A percentile compares a stretch with the other conserved stretches of the same genome.
These are phyloP conservation scores for Lachnellula hyalina DNA, from an alignment of 2,329 filamentous ascomycete genomes.

Conservation along the genomic window DNA sequence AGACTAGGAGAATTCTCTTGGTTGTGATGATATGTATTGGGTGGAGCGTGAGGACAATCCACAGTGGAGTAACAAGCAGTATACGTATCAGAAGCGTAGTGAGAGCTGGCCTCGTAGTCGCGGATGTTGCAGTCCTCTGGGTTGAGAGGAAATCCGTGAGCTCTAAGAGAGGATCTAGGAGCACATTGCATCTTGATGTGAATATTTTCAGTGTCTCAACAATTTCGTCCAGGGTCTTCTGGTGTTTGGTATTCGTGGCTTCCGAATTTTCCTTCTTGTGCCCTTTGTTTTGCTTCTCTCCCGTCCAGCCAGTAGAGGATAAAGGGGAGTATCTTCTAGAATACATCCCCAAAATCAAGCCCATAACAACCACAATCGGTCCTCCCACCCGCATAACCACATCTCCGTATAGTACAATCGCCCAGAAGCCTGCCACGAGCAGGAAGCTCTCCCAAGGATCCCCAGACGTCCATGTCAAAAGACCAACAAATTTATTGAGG, in stretches of 20 bases:
- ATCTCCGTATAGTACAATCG: conserved; percentile 78
- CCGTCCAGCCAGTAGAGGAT: conserved; percentile 75
- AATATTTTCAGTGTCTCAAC: conserved; percentile 89
- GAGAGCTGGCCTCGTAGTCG: conserved; percentile 83
- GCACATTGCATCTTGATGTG: conserved; percentile 84
- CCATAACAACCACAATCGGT: conserved; percentile 73
- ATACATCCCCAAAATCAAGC: conserved; percentile 89
- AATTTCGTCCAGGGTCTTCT: conserved; percentile 96
- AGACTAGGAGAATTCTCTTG: conserved; percentile 72
- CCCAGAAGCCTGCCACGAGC: conserved; percentile 81
- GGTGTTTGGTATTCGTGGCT: conserved; percentile 63
- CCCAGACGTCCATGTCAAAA: conserved; percentile 88
- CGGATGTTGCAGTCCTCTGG: conserved; percentile 82
- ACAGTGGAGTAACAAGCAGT: conserved; percentile 79
- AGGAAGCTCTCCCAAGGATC: conserved; percentile 98
- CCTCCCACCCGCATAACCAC: conserved; percentile 74
- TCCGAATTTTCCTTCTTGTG: conserved; percentile 48
- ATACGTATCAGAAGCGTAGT: conserved; percentile 88
- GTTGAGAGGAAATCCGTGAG: conserved; percentile 92
- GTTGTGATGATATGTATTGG: conserved; percentile 83
- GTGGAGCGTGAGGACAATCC: conserved; percentile 76
- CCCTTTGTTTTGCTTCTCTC: conserved; percentile 49
- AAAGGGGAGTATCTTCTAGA: conserved; percentile 82
- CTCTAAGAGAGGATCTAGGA: conserved; percentile 81
- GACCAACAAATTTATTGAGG: conserved; percentile 75